These are phyloP conservation scores for Boletus pseudo-olivaceus DNA, from an alignment of 768 basidiomycete genomes.

Conservation along the genomic window DNA sequence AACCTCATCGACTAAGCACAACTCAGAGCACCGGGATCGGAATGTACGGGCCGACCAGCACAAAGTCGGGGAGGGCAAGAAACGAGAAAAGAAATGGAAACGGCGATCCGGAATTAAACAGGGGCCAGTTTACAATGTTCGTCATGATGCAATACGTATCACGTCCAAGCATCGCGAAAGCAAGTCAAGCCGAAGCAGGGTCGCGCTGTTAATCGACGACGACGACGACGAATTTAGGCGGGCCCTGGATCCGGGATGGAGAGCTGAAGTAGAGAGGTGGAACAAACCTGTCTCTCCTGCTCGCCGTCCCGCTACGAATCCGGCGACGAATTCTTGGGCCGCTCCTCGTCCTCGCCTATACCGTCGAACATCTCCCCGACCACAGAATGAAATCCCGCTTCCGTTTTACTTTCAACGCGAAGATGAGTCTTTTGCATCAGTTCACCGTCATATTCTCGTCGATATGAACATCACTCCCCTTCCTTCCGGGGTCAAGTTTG, in stretches of 20 bases:
- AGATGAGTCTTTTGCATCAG: constrained; percentile 1
- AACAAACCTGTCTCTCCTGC: constrained; percentile 19
- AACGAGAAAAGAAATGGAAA: constrained; percentile 25
- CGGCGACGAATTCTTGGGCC: neutral
- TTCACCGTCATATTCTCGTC: constrained; percentile 28
- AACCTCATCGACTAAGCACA: constrained; percentile 4
- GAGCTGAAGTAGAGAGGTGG: constrained; percentile 32
- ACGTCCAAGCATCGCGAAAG: constrained; percentile 24
- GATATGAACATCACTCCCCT: constrained; percentile 55
- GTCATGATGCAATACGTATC: constrained; percentile 37
- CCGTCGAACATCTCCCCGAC: constrained; percentile 12
- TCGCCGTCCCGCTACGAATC: constrained; percentile 8
- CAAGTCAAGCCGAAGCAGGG: constrained; percentile 8
- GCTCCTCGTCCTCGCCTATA: constrained; percentile 12
- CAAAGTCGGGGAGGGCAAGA: constrained; percentile 4
- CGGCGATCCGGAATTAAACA: constrained; percentile 28
- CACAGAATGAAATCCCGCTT: constrained; percentile 11
- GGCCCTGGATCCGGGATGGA: constrained; percentile 40
- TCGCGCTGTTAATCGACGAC: constrained; percentile 39
- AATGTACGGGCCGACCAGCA: constrained; percentile 6
- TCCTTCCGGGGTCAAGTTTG: constrained; percentile 51
- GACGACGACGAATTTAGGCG: constrained; percentile 43
- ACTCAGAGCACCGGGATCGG: constrained; percentile 9
- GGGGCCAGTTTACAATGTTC: constrained; percentile 37
- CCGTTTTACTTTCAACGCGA: constrained; percentile 14